Conservation (phyloP, 2,329 filamentous ascomycete species). For the Cryphonectria japonica region DNA sequence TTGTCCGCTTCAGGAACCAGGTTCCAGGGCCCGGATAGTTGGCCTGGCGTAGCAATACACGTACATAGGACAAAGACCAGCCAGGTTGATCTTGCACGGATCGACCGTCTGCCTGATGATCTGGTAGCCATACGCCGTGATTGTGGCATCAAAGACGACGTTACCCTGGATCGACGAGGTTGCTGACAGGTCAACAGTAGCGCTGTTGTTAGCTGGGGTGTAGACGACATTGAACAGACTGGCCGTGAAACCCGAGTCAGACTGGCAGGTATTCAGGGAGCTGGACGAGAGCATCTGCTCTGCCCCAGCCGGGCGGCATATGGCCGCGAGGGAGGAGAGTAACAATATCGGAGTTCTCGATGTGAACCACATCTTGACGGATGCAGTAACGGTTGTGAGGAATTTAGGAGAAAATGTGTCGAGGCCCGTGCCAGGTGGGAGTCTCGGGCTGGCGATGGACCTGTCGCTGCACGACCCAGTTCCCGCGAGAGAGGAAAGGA, state of each 20-base stretch:
- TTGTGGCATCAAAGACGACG: slow-evolving; percentile 74
- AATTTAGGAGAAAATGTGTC: slow-evolving; percentile 9
- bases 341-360: slow-evolving; percentile 49
- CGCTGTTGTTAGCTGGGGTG: slow-evolving; percentile 73
- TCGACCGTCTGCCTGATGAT: slow-evolving; percentile 70
- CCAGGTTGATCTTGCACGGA: slow-evolving; percentile 72
- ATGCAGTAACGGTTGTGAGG: slow-evolving; percentile 3
- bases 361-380: slow-evolving; percentile 51
- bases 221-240: slow-evolving; percentile 86
- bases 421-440: slow-evolving; percentile 17
- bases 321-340: slow-evolving; percentile 48
- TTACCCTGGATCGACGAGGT: slow-evolving; percentile 82
- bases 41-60: not conserved
- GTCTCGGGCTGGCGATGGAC: slow-evolving; percentile 2
- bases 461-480: slow-evolving; percentile 24
- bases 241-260: slow-evolving; percentile 83
- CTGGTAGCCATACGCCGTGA: slow-evolving; percentile 82
- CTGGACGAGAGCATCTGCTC: slow-evolving; percentile 75
- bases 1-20: not conserved
- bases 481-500: slow-evolving; percentile 17
- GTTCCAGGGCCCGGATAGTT: not conserved
- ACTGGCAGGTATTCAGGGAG: slow-evolving; percentile 83
- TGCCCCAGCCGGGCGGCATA: slow-evolving; percentile 56
- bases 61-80: slow-evolving; percentile 86
- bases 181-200: slow-evolving; percentile 76